Conservation (phyloP, 495 filamentous ascomycete species). For the Xylaria grammica region DNA sequence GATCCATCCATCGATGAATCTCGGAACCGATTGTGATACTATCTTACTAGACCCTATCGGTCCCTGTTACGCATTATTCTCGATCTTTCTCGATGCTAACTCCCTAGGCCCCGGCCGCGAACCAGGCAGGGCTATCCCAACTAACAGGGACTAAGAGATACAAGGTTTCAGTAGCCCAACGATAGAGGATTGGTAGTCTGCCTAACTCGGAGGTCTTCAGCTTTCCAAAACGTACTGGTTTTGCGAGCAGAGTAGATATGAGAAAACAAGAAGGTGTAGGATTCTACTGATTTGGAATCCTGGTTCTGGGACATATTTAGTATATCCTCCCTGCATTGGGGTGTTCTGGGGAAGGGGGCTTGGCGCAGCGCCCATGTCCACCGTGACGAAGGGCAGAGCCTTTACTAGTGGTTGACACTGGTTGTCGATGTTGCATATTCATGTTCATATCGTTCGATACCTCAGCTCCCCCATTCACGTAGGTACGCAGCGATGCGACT, state of each 20-base stretch:
- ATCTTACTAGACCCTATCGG: not conserved
- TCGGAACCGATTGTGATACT: not conserved
- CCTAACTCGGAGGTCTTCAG: too few relatives aligned
- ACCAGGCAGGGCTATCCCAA: not conserved
- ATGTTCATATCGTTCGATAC: slow-evolving; percentile 14
- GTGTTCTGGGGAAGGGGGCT: slow-evolving; percentile 1
- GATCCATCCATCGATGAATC: not conserved
- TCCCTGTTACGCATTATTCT: not conserved
- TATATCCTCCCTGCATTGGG: slow-evolving; percentile 6
- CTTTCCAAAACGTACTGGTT: not conserved
- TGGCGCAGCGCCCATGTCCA: slow-evolving; percentile 4
- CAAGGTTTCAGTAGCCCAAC: not conserved
- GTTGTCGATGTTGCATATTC: not conserved
- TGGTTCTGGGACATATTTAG: not conserved
- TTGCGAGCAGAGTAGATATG: not conserved
- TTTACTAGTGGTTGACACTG: not conserved
- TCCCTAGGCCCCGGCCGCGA: not conserved
- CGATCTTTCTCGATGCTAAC: not conserved
- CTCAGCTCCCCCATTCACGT: not conserved
- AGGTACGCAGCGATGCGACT: slow-evolving; percentile 5
- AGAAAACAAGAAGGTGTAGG: not conserved
- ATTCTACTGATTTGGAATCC: slow-evolving; percentile 16
- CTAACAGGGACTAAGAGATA: not conserved
- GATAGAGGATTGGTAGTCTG: too few relatives aligned
- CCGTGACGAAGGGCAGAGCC: not conserved